A percentile compares a stretch with the other conserved stretches of the same genome.
Evolutionary conservation across 768 basidiomycete species (phyloP).

Genomic region (Collybia sordida): DNA sequence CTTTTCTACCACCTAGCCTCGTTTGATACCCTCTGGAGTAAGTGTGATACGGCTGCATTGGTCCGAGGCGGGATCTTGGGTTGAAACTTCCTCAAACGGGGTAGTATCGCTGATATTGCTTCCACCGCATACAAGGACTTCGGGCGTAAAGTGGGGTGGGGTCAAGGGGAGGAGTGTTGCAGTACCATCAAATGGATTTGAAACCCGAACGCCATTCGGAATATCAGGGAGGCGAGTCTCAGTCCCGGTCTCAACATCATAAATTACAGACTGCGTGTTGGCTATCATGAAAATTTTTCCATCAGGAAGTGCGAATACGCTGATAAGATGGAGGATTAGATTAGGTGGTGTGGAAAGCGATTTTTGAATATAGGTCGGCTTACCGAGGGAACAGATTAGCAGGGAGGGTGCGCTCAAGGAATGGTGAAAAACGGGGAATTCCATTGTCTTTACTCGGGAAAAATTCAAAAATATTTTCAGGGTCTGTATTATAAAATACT

Average conservation of each 20-base stretch:
- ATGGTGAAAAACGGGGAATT: slow-evolving; percentile 21
- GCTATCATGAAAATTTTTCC: slow-evolving; percentile 39
- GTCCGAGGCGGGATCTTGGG: slow-evolving; percentile 38
- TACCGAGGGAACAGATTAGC: slow-evolving; percentile 17
- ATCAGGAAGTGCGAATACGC: slow-evolving; percentile 30
- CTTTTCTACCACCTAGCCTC: slow-evolving; percentile 45
- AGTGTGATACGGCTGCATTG: slow-evolving; percentile 44
- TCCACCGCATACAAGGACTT: slow-evolving; percentile 48
- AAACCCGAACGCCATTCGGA: slow-evolving; percentile 41
- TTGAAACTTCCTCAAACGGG: slow-evolving; percentile 25
- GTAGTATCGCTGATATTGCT: slow-evolving; percentile 29
- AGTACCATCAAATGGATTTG: slow-evolving; percentile 36
- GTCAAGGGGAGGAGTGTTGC: slow-evolving; percentile 34
- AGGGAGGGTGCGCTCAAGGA: slow-evolving; percentile 21
- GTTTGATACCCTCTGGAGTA: slow-evolving; percentile 38
- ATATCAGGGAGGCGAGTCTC: slow-evolving; percentile 40
- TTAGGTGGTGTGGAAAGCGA: slow-evolving; percentile 1
- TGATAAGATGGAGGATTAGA: slow-evolving; percentile 3
- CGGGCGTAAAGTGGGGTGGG: slow-evolving; percentile 38
- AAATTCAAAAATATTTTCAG: slow-evolving; percentile 25
- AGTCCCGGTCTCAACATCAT: slow-evolving; percentile 35
- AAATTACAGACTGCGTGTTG: slow-evolving; percentile 38
- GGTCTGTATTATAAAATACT: not conserved
- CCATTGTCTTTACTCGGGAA: slow-evolving; percentile 33
- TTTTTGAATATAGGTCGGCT: slow-evolving; percentile 6